phyloP scores from a whole-genome alignment of 352 stramenopile species.

The Blastocystis sp. region DNA sequence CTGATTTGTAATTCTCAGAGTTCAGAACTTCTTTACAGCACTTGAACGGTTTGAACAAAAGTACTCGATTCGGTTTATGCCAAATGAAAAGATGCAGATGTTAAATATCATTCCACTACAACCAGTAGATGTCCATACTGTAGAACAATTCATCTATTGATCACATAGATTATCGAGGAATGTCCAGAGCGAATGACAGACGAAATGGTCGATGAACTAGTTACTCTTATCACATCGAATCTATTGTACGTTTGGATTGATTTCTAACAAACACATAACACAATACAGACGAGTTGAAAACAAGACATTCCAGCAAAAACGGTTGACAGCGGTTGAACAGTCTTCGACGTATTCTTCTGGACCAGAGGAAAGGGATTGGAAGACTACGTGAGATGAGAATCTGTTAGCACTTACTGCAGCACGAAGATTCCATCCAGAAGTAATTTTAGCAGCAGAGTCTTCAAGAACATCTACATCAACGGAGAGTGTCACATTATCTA shows the following conservation, averaged over 20 bases:
- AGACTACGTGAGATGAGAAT: neutral
- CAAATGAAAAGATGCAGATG: slow-evolving; percentile 49
- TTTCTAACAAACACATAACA: neutral
- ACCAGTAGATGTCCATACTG: slow-evolving; percentile 9
- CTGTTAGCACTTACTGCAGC: neutral
- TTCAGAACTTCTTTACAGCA: neutral
- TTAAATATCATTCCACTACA: slow-evolving; percentile 46
- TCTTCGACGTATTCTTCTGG: neutral
- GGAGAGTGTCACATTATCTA: neutral
- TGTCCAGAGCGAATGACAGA: slow-evolving; percentile 40
- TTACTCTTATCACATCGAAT: slow-evolving; percentile 11
- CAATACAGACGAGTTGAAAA: neutral
- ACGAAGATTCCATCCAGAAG: neutral
- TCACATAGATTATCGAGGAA: slow-evolving; percentile 11
- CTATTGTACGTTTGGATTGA: slow-evolving; percentile 3
- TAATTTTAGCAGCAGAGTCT: neutral
- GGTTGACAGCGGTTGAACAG: neutral
- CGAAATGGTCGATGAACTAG: slow-evolving; percentile 13
- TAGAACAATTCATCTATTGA: neutral
- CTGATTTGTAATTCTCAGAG: neutral
- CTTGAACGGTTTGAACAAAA: neutral
- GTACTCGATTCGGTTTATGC: neutral
- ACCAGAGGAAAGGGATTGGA: neutral
- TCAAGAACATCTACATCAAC: neutral
- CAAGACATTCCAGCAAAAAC: slow-evolving; percentile 8